Conservation (phyloP, 225 moss, liverwort and hornwort species). For the Physcomitrellopsis africana region DNA sequence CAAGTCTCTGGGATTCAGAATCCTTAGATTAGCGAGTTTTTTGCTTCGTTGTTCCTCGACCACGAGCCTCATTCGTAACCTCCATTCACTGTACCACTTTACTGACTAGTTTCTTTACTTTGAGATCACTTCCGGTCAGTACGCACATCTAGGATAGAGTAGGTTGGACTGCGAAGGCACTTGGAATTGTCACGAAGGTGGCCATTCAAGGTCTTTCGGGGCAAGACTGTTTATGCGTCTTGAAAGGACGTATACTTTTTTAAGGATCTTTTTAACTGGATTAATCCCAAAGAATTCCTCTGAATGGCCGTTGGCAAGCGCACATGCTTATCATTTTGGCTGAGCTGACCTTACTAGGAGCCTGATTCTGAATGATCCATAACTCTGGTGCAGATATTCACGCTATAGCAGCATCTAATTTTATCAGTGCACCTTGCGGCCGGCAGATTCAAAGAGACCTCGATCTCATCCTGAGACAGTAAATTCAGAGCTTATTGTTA, state of each 20-base stretch:
- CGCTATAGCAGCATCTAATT: neutral
- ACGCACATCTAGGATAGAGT: neutral
- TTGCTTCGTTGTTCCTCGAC: neutral
- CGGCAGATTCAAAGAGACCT: neutral
- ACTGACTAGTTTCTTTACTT: neutral
- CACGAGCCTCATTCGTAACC: neutral
- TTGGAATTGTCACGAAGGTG: neutral
- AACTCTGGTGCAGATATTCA: neutral
- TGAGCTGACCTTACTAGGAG: no score
- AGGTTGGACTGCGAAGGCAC: conserved; percentile 11
- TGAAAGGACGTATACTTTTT: conserved; percentile 31
- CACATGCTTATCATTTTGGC: conserved; percentile 1
- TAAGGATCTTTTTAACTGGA: conserved; percentile 19
- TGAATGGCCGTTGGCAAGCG: no score
- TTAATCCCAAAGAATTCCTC: no score
- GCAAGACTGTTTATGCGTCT: conserved; percentile 6
- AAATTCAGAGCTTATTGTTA: no score
- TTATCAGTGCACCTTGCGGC: neutral
- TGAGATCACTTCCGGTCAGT: neutral
- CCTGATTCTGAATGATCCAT: conserved; percentile 27
- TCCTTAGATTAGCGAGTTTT: conserved; percentile 17
- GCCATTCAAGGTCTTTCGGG: conserved; percentile 16
- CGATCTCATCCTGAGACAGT: no score
- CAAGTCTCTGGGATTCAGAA: neutral
- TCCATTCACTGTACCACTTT: neutral